Evolutionary conservation across 345 rosid species (phyloP).

Genomic region (Ceriops tagal): DNA sequence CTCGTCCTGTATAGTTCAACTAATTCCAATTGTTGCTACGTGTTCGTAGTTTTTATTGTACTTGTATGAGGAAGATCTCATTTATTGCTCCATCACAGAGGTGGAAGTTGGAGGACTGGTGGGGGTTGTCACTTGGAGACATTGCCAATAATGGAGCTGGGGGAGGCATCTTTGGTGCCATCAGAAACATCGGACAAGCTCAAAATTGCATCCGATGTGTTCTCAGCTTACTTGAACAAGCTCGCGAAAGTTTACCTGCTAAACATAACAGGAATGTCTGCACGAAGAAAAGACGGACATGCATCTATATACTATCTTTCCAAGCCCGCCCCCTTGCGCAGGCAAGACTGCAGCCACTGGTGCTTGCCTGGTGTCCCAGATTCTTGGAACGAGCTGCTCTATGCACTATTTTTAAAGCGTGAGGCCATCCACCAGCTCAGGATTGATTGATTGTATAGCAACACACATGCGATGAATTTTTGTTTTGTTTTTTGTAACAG

Average conservation of each 20-base stretch:
- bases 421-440: conserved; percentile 23
- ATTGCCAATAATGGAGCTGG: conserved; percentile 34
- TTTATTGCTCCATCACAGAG: conserved; percentile 26
- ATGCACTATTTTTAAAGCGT: conserved; percentile 41
- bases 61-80: conserved; percentile 4
- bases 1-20: no score
- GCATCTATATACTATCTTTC: conserved; percentile 37
- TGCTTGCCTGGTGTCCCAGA: conserved; percentile 56
- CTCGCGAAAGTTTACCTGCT: conserved; percentile 19
- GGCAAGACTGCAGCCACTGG: conserved; percentile 56
- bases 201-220: conserved; percentile 20
- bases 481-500: no score
- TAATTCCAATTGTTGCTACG: no score
- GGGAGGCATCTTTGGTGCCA: conserved; percentile 34
- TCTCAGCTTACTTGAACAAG: conserved; percentile 22
- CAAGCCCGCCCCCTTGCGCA: conserved; percentile 15
- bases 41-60: neutral
- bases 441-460: conserved; percentile 2
- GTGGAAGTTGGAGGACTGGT: conserved; percentile 41
- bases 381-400: conserved; percentile 48
- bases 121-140: conserved; percentile 45
- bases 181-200: conserved; percentile 34
- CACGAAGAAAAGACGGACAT: conserved; percentile 45
- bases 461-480: no score
- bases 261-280: conserved; percentile 39